phyloP scores from a whole-genome alignment of 2,329 filamentous ascomycete genomes.

The Monosporascus sp. region DNA sequence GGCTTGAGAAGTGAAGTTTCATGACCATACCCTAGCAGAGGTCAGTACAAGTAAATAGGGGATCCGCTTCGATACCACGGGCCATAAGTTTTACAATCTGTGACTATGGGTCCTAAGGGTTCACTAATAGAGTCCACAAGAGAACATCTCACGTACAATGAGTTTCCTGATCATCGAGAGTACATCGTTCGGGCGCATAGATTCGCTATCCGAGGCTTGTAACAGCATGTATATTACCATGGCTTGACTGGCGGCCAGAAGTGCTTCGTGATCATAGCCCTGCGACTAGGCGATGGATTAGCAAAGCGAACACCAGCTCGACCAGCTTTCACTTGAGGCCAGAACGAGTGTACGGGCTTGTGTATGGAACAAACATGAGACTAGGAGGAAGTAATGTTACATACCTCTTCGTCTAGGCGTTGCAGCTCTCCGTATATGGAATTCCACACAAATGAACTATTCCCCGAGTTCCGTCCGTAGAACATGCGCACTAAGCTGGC shows the following conservation, averaged over 20 bases:
- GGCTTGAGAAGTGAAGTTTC: too few species aligned
- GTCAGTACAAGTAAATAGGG: background rate
- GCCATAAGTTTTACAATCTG: too few species aligned
- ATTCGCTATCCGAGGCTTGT: conserved; percentile 14
- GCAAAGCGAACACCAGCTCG: too few species aligned
- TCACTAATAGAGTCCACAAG: background rate
- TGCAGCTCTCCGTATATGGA: conserved; percentile 17
- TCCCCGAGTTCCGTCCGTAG: conserved; percentile 13
- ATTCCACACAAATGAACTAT: conserved; percentile 17
- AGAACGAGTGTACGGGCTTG: too few species aligned
- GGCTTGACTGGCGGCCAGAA: conserved; percentile 7
- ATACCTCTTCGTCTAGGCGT: conserved; percentile 11
- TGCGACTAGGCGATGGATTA: background rate
- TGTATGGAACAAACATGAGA: background rate
- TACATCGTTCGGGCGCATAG: conserved; percentile 7
- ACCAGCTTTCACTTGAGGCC: too few species aligned
- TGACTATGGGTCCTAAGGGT: too few species aligned
- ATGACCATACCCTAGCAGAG: too few species aligned
- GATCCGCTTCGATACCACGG: background rate
- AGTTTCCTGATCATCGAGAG: conserved; percentile 2
- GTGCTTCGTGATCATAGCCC: conserved; percentile 1
- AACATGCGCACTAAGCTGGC: conserved; percentile 17
- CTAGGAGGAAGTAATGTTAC: conserved; percentile 3
- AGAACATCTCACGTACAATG: background rate
- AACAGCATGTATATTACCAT: conserved; percentile 14